phyloP scores from a whole-genome alignment of 176 grass and related monocot species.

The Avena sativa region DNA sequence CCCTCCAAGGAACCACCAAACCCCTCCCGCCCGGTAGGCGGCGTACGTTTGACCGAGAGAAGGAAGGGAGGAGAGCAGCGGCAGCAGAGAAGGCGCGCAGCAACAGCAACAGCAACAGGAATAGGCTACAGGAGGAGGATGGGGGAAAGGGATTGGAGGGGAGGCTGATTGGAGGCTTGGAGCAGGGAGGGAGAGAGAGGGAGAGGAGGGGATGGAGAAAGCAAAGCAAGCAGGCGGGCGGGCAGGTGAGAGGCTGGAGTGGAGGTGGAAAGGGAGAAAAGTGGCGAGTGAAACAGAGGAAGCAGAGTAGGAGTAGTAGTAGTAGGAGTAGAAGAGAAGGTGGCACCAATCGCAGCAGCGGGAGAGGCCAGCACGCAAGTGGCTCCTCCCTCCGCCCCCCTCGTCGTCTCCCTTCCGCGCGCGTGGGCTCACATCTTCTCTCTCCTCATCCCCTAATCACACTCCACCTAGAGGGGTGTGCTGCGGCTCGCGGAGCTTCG shows the following conservation, averaged over 20 bases:
- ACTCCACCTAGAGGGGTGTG: background rate
- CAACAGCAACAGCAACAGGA: slow-evolving; percentile 9
- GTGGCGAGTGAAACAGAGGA: background rate
- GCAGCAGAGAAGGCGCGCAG: background rate
- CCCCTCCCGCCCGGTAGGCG: background rate
- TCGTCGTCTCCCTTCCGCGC: background rate
- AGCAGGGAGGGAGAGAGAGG: slow-evolving; percentile 3
- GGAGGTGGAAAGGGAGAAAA: slow-evolving; percentile 48
- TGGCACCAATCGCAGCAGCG: slow-evolving; percentile 59
- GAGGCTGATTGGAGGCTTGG: slow-evolving; percentile 47
- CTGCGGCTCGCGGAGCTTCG: too few species aligned
- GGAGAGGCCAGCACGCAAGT: slow-evolving; percentile 74
- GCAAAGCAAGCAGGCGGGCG: background rate
- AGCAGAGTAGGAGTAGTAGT: background rate
- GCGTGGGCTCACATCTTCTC: background rate
- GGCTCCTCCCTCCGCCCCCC: background rate
- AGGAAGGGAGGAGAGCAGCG: background rate
- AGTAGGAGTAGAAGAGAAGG: background rate
- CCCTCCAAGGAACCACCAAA: slow-evolving; percentile 35
- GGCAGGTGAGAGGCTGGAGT: slow-evolving; percentile 10
- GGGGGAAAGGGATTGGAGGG: slow-evolving; percentile 9
- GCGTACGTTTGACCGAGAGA: slow-evolving; percentile 17
- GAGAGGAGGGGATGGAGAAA: background rate
- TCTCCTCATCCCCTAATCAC: background rate
- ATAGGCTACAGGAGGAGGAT: background rate